Evolutionary conservation across 345 rosid genomes (phyloP).

Genomic region (Psidium guajava): DNA sequence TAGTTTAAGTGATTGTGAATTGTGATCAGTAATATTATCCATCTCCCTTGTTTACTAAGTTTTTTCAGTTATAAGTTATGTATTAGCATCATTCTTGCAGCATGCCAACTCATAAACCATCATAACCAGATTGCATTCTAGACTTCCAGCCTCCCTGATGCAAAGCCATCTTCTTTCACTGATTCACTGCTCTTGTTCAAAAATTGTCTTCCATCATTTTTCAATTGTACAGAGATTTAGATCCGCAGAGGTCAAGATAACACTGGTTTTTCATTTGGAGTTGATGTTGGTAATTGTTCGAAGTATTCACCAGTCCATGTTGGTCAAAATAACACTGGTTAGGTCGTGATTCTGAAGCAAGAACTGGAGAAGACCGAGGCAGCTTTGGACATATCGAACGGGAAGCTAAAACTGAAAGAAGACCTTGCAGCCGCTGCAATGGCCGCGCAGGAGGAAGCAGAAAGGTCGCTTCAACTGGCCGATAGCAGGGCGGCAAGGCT

Average conservation of each 20-base stretch:
- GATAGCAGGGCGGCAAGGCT: constrained; percentile 52
- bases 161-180: background rate
- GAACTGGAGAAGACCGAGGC: constrained; percentile 69
- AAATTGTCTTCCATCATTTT: background rate
- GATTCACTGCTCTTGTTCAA: background rate
- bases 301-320: background rate
- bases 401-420: constrained; percentile 71
- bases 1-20: background rate
- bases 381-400: constrained; percentile 48
- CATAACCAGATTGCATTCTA: background rate
- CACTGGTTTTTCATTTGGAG: background rate
- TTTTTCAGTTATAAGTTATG: background rate
- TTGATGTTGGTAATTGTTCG: background rate
- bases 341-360: constrained; percentile 57
- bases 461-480: constrained; percentile 51
- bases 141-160: background rate
- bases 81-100: background rate
- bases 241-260: background rate
- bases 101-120: background rate
- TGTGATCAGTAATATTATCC: background rate
- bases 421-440: constrained; percentile 79
- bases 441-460: constrained; percentile 81
- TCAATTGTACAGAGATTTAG: background rate
- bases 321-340: background rate
- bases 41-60: background rate